These are phyloP conservation scores for Dalbergia oliveri DNA, from an alignment of 306 rosid species.

Conservation along the genomic window DNA sequence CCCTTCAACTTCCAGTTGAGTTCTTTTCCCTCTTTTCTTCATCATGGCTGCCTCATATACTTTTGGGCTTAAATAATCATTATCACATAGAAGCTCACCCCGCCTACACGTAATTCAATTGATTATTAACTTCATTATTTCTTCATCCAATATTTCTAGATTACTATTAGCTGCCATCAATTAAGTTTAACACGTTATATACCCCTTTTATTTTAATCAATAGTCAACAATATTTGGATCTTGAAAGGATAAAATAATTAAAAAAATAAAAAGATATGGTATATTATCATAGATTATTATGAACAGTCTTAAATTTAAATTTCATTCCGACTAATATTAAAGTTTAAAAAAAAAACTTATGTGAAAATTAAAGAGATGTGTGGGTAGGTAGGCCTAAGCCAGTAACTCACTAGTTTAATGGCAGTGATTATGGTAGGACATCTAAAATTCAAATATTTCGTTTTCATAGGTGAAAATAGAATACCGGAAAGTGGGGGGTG, in stretches of 20 bases:
- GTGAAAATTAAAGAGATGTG: not conserved
- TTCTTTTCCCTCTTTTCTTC: conserved; percentile 43
- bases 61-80: conserved; percentile 36
- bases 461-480: not conserved
- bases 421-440: not conserved
- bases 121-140: conserved; percentile 6
- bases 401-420: not conserved
- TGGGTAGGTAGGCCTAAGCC: not conserved
- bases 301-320: no score
- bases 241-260: not conserved
- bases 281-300: not conserved
- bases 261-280: not conserved
- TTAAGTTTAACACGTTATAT: not conserved
- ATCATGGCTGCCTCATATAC: conserved; percentile 32
- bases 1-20: conserved; percentile 37
- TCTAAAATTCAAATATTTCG: not conserved
- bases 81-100: conserved; percentile 29
- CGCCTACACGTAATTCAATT: conserved; percentile 34
- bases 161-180: not conserved
- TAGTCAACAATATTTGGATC: not conserved
- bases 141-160: not conserved
- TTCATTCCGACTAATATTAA: no score
- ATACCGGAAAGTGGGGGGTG: not conserved
- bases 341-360: no score
- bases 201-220: not conserved